Evolutionary conservation across 2,329 filamentous ascomycete genomes (phyloP), one percentile per base, ranked within the genome.

Genomic region (Cladosporium halotolerans): DNA sequence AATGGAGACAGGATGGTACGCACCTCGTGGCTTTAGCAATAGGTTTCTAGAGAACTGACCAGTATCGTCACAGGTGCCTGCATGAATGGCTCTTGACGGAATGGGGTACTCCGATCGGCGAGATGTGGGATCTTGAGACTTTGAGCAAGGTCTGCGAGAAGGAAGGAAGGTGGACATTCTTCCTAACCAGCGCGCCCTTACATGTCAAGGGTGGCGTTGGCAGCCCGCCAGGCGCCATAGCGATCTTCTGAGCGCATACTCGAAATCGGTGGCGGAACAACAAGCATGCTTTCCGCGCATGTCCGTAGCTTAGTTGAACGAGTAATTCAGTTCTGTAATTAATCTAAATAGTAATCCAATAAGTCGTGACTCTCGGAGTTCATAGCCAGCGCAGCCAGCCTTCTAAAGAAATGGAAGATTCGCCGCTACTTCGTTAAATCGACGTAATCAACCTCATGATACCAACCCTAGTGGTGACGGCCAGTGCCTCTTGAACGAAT

Each of bases 91-190:
- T 67, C 18, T 61, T 73, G 5, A 61, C 63, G 14, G 60, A 70
- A 11, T 70, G 69, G 44, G 73, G 72, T 1, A 66, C 70, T 55
- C 69, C 68, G 3, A 69, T 75, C 31, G 72, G 70, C 1, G 72
- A 74, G 45, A 58, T 74, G 39, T 74, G 70, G 66, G 67, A 72
- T 57, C 57, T 75, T 2, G 68, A 74, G 41, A 58, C 55, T 0
- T 55, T 76, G 47, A 63, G 66, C 4, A 60, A 67, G 48, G 39
- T 68, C 14, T 74, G 72, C 52, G 53, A 60, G 48, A 62, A 61
- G 55, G 58, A 63, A 52, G 54, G 63, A 19, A 60, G 67, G 34
- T 74, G 67, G 60, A 66, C 64, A 1, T 76, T 74, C 58, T 67
- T 76, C 34, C 56, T 76, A 5, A 69, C 72, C 2, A 68, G 63